Evolutionary conservation across 2,329 filamentous ascomycete species (phyloP), one percentile per base, ranked within the genome.

Genomic region (Paracamarosporium sp.): DNA sequence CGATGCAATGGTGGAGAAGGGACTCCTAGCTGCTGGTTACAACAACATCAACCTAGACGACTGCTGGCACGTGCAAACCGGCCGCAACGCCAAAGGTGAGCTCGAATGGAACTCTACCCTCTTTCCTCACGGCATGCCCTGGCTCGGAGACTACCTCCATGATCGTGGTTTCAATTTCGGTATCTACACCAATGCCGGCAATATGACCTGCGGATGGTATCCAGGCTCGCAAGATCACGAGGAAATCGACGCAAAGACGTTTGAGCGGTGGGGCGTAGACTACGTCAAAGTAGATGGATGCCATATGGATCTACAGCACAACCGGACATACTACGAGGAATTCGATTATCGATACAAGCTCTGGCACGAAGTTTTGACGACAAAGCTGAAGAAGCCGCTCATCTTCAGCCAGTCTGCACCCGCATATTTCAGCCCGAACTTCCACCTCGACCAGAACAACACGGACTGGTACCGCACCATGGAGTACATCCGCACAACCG

Each of bases 351-450:
- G 61, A 0, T 82, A 81, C 56, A 71, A 73, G 1, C 63, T 74
- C 13, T 84, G 82, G 82, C 76, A 81, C 52, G 60, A 71, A 2
- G 67, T 81, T n/a, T 62, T 81, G 28, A 71, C 55, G 8, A 72
- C 50, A 20, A 61, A 64, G 1, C 71, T 78, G 64, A 54, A 68
- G 1, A 60, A 73, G 8, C 77, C 78, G 1, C 67, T 82, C 36
- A 72, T 80, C 31, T 81, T 82, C 60, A 81, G 79, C 3, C 73
- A 81, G 60, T 81, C 78, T 2, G 80, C 80, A 0, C 80, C 80
- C 0, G 80, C 80, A 1, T 82, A 82, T 63, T 82, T 82, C 58
- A 73, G 59, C 22, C 64, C 66, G 3, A 64, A 67, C 50, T 68
- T 66, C 51, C 58, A 66, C 33, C 60, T 65, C 43, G 58, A 68